A percentile compares a stretch with the other conserved stretches of the same genome.
These are phyloP conservation scores for Naganishia onofrii DNA, from an alignment of 768 basidiomycete species.

Conservation along the genomic window DNA sequence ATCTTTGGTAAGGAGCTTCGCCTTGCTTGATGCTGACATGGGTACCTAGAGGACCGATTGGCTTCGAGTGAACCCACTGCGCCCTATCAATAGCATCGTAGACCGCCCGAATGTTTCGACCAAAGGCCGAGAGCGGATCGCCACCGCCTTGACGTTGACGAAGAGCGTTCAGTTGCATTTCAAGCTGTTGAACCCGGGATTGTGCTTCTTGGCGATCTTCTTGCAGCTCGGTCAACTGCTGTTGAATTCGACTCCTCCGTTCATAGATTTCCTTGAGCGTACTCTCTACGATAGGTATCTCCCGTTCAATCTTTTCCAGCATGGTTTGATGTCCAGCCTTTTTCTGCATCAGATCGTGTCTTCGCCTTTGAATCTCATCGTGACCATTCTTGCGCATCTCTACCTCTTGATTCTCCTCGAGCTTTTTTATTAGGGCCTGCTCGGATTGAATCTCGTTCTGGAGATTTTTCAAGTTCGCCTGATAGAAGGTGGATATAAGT, in stretches of 20 bases:
- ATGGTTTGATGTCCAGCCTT: neutral
- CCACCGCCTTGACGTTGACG: conserved; percentile 36
- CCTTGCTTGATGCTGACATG: conserved; percentile 64
- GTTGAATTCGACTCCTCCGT: conserved; percentile 5
- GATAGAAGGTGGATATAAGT: neutral
- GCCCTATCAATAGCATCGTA: conserved; percentile 43
- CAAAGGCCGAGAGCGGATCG: conserved; percentile 51
- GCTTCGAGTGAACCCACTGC: conserved; percentile 41
- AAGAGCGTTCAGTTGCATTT: conserved; percentile 45
- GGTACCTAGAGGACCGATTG: conserved; percentile 66
- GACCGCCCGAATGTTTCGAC: conserved; percentile 39
- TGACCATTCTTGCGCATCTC: conserved; percentile 21
- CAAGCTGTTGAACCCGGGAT: conserved; percentile 24
- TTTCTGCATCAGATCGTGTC: conserved; percentile 4
- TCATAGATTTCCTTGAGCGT: conserved; percentile 21
- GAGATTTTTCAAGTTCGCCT: conserved; percentile 7
- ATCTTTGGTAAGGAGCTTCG: conserved; percentile 65
- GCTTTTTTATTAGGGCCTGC: neutral
- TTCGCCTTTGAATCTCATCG: conserved; percentile 7
- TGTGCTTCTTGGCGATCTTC: conserved; percentile 50
- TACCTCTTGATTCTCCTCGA: conserved; percentile 7
- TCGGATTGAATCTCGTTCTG: neutral
- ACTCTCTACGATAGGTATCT: conserved; percentile 12
- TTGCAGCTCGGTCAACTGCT: conserved; percentile 4
- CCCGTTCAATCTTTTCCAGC: conserved; percentile 4